These are phyloP conservation scores for Pichia sp. DNA, from an alignment of 1,139 yeast genomes.

Conservation along the genomic window DNA sequence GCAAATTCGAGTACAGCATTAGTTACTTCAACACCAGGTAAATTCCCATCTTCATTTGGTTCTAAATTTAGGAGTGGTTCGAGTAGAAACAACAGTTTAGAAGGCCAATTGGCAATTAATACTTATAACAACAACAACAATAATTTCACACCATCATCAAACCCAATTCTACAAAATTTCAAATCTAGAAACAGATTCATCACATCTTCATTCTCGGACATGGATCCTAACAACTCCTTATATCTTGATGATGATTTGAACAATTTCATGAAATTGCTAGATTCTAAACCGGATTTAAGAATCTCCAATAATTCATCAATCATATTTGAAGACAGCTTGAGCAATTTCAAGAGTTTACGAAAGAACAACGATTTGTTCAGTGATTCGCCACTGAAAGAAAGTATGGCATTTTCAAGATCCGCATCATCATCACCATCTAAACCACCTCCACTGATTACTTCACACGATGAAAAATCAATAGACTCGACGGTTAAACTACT, in stretches of 20 bases:
- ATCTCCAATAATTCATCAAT: conserved; percentile 28
- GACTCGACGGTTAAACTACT: conserved; percentile 11
- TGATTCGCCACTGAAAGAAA: conserved; percentile 11
- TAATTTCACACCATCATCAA: conserved; percentile 17
- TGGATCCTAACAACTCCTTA: conserved; percentile 32
- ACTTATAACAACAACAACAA: not conserved
- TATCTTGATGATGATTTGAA: conserved; percentile 65
- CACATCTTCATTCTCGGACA: conserved; percentile 25
- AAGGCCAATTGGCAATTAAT: conserved; percentile 24
- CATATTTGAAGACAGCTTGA: conserved; percentile 28
- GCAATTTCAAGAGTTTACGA: conserved; percentile 29
- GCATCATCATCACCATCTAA: conserved; percentile 15
- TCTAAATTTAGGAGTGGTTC: conserved; percentile 36
- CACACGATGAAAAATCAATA: conserved; percentile 1
- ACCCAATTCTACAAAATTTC: conserved; percentile 26
- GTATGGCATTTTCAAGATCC: conserved; percentile 9
- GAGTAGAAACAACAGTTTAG: conserved; percentile 30
- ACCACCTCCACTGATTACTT: conserved; percentile 15
- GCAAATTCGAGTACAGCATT: conserved; percentile 1
- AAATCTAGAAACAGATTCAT: conserved; percentile 22
- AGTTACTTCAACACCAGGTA: conserved; percentile 35
- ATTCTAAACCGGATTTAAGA: conserved; percentile 56
- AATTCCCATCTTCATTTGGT: conserved; percentile 57
- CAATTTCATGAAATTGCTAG: conserved; percentile 80
- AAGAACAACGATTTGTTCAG: conserved; percentile 29